A percentile compares a stretch with the other conserved stretches of the same genome.
These are phyloP conservation scores for Deakozyma indianensis DNA, from an alignment of 805 yeast species.

Conservation along the genomic window DNA sequence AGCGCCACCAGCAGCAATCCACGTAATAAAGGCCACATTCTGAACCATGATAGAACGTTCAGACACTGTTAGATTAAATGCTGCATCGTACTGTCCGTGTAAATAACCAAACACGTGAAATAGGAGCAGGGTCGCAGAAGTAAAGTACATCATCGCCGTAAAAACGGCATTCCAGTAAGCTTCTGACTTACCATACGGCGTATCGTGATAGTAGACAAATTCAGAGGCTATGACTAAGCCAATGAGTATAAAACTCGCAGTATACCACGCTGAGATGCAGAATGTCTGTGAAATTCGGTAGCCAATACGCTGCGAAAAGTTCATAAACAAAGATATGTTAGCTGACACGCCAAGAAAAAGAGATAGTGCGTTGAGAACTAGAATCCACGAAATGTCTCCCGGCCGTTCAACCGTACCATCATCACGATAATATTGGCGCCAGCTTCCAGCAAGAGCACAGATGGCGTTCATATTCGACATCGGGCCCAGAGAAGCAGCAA, in stretches of 20 bases:
- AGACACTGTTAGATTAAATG: conserved; percentile 47
- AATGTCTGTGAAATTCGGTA: conserved; percentile 48
- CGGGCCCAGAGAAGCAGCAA: conserved; percentile 1
- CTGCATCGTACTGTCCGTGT: conserved; percentile 22
- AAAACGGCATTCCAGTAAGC: conserved; percentile 69
- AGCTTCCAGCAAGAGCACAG: background rate
- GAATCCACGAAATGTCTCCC: conserved; percentile 20
- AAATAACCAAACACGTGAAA: conserved; percentile 51
- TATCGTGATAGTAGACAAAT: conserved; percentile 14
- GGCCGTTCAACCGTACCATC: background rate
- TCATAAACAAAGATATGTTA: conserved; percentile 51
- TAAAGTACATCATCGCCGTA: conserved; percentile 45
- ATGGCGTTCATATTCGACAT: conserved; percentile 1
- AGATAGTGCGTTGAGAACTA: conserved; percentile 44
- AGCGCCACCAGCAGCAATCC: conserved; percentile 61
- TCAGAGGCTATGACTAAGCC: conserved; percentile 30
- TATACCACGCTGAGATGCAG: conserved; percentile 50
- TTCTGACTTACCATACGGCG: conserved; percentile 27
- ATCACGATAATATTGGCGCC: background rate
- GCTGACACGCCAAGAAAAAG: conserved; percentile 50
- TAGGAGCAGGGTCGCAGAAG: conserved; percentile 36
- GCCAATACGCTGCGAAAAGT: conserved; percentile 30
- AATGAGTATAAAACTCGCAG: conserved; percentile 40
- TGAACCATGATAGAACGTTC: conserved; percentile 64
- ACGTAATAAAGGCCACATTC: conserved; percentile 45